phyloP scores from a whole-genome alignment of 1,139 yeast genomes.

The Magnusiomyces ingens region DNA sequence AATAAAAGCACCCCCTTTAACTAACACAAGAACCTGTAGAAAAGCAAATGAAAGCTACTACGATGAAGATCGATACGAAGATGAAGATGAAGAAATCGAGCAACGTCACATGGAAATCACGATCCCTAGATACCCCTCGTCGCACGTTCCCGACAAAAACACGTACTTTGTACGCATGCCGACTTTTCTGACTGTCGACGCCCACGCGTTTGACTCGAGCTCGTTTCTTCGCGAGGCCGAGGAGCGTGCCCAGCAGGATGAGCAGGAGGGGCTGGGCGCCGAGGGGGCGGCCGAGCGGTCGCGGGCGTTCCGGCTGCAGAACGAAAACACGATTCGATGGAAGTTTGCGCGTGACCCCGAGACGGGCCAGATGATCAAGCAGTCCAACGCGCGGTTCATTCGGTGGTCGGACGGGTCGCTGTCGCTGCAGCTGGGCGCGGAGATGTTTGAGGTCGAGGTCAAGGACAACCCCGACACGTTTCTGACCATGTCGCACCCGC shows the following conservation, averaged over 20 bases:
- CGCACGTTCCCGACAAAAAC: slow-evolving; percentile 31
- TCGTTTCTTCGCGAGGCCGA: slow-evolving; percentile 41
- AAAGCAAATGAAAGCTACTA: slow-evolving; percentile 18
- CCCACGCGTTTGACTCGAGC: slow-evolving; percentile 79
- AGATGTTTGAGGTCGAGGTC: slow-evolving; percentile 70
- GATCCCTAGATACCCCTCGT: slow-evolving; percentile 65
- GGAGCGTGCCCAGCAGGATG: slow-evolving; percentile 4
- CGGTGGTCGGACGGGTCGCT: slow-evolving; percentile 92
- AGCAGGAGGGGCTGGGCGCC: slow-evolving; percentile 36
- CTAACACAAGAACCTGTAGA: background rate
- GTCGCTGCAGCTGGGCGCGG: slow-evolving; percentile 81
- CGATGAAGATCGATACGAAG: slow-evolving; percentile 18
- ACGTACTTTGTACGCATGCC: slow-evolving; percentile 67
- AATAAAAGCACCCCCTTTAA: background rate
- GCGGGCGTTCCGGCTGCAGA: slow-evolving; percentile 47
- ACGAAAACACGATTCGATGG: slow-evolving; percentile 89
- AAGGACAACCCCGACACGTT: slow-evolving; percentile 64
- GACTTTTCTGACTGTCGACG: slow-evolving; percentile 71
- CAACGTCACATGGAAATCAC: slow-evolving; percentile 53
- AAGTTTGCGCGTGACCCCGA: slow-evolving; percentile 60
- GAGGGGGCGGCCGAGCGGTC: slow-evolving; percentile 38
- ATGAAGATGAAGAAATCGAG: slow-evolving; percentile 33
- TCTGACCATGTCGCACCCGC: slow-evolving; percentile 64
- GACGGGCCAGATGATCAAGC: slow-evolving; percentile 39
- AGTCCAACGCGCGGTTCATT: slow-evolving; percentile 82